phyloP scores from a whole-genome alignment of 2,329 filamentous ascomycete genomes.

The Xylaria arbuscula region DNA sequence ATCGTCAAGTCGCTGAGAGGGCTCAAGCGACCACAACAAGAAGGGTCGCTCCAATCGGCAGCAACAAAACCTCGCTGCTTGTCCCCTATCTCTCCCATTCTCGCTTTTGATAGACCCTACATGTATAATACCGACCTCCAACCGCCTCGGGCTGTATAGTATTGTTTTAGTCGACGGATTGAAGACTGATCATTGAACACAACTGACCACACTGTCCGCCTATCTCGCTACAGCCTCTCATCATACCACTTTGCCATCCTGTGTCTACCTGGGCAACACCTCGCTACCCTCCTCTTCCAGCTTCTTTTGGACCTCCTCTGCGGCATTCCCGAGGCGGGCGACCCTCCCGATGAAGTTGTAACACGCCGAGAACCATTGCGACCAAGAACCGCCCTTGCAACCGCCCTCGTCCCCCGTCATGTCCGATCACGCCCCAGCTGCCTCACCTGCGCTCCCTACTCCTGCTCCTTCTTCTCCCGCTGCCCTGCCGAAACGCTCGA shows the following conservation, averaged over 20 bases:
- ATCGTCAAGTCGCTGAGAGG: not conserved
- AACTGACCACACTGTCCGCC: not conserved
- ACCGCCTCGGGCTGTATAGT: not conserved
- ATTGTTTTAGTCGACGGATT: not conserved
- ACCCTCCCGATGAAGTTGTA: conserved; percentile 35
- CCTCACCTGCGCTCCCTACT: conserved; percentile 39
- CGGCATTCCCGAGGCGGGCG: not conserved
- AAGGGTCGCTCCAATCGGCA: not conserved
- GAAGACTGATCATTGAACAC: not conserved
- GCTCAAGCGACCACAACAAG: not conserved
- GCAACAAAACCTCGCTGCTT: not conserved
- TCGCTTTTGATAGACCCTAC: not conserved
- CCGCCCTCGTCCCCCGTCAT: conserved; percentile 35
- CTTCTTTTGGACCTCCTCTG: not conserved
- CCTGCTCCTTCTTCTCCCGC: conserved; percentile 30
- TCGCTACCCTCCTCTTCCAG: not conserved
- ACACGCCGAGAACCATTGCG: conserved; percentile 14
- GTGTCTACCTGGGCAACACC: not conserved
- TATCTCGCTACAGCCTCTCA: not conserved
- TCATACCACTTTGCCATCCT: not conserved
- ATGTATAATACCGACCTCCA: not conserved
- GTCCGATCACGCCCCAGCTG: conserved; percentile 43
- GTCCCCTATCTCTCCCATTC: not conserved
- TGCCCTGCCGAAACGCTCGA: conserved; percentile 44
- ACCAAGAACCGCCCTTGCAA: conserved; percentile 1